Conservation (phyloP, 495 filamentous ascomycete species). For the Thermothielavioides terrestris region DNA sequence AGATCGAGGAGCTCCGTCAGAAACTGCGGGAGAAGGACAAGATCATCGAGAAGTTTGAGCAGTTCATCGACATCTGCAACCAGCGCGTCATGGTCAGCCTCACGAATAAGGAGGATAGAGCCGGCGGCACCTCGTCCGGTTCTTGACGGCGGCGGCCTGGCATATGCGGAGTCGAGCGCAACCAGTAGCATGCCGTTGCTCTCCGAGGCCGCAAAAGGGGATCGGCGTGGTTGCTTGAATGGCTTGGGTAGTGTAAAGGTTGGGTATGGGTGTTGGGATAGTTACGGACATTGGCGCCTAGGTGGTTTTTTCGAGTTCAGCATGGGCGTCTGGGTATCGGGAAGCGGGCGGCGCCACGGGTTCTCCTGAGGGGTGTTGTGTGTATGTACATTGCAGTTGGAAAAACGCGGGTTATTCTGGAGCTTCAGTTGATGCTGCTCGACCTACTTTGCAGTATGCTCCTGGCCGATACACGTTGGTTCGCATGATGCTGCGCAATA, state of each 20-base stretch:
- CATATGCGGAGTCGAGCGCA: no score
- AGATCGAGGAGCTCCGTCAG: slow-evolving; percentile 41
- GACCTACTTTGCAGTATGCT: no score
- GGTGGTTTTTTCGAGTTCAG: not conserved
- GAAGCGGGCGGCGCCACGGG: no score
- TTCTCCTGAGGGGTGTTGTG: no score
- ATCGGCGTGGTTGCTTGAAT: no score
- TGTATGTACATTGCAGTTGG: no score
- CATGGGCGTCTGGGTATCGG: not conserved
- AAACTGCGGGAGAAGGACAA: slow-evolving; percentile 45
- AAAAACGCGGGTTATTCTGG: no score
- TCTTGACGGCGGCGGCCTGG: not conserved
- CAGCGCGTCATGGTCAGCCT: slow-evolving; percentile 46
- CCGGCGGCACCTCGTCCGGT: slow-evolving; percentile 5
- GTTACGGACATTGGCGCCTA: not conserved
- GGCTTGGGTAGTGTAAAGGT: no score
- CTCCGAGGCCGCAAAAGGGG: no score
- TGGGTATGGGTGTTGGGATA: not conserved
- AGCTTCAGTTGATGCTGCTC: no score
- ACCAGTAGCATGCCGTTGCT: not conserved
- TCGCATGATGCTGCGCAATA: no score
- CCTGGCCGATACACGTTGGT: no score
- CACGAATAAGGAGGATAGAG: slow-evolving; percentile 21
- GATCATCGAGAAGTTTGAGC: slow-evolving; percentile 48
- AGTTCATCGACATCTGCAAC: slow-evolving; percentile 54